Base-by-base conservation (phyloP, 306 rosid genomes). In the Senna siamea region DNA sequence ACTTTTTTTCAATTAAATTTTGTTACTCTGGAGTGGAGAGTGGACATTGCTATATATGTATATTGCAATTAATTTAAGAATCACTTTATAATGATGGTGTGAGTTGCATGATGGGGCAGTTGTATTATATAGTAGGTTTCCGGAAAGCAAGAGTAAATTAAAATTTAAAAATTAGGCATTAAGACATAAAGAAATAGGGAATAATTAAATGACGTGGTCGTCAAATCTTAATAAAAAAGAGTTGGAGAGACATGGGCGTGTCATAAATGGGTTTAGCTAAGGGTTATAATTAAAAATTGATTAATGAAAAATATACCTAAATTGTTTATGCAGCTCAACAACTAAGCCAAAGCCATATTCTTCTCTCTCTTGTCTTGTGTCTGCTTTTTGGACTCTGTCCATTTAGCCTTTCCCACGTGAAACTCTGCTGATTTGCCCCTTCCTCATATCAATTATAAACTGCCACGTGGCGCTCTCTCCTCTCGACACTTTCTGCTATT, bases 241-340 rank as follows among this genome's bases (percentile, higher is more conserved):
- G 77, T 77, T 80, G 85, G 87, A 63, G 46, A 46, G 72, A 76
- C 78, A 80, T 84, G 80, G 84, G 66, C 18, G 54, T 28, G 66
- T 54, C 32, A 74, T 74, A 57, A 40, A 76, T 64, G 66, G 60
- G 47, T 26, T 19, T 26, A 30, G n/a, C n/a, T n/a, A n/a, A n/a
- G 30, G 30, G 9, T 46, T 57, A 28, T 58, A 26, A 26, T 26
- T 26, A 26, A 26, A 26, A 26, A 26, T 1, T 26, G 2, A 26
- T 26, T 26, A 26, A 26, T 26, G 30, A 26, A 26, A 26, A 26
- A 26, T 26, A 26, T 1, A 26, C 30, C 1, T 3, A 26, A 26
- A 3, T 26, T 34, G 44, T 22, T 60, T 60, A 69, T 35, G 46
- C 34, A 41, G 8, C 44, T 43, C n/a, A 74, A 70, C 86, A 78